phyloP scores from a whole-genome alignment of 176 grass and related monocot species.

The Triticum turgidum region DNA sequence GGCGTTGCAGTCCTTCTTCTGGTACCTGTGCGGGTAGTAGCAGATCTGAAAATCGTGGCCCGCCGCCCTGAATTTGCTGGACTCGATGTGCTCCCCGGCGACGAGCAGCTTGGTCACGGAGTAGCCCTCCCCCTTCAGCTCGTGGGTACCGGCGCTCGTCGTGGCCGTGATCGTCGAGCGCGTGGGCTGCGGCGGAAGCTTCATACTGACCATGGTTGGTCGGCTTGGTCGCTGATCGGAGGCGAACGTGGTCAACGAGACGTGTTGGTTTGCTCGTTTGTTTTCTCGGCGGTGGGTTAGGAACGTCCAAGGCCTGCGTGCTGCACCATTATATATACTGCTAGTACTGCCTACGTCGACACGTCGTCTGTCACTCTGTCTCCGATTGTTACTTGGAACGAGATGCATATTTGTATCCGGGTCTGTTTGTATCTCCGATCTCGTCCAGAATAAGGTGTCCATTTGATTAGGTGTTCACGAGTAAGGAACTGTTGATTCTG shows the following conservation, averaged over 20 bases:
- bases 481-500: too few species aligned
- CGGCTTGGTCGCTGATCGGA: not conserved
- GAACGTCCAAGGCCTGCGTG: not conserved
- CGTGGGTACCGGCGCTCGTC: not conserved
- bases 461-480: too few species aligned
- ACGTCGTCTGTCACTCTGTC: too few species aligned
- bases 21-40: not conserved
- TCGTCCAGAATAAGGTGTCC: too few species aligned
- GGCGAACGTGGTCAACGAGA: not conserved
- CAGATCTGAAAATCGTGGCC: not conserved
- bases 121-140: not conserved
- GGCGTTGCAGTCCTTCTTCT: not conserved
- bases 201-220: not conserved
- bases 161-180: conserved; percentile 1
- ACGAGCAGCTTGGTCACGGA: not conserved
- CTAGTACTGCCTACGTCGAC: too few species aligned
- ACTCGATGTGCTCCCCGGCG: not conserved
- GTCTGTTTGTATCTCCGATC: too few species aligned
- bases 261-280: too few species aligned
- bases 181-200: not conserved
- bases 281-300: too few species aligned
- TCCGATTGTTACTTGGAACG: too few species aligned
- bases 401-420: not conserved
- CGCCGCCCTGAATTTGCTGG: not conserved
- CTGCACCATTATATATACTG: too few species aligned